These are phyloP conservation scores for Russula griseocarnosa DNA, from an alignment of 768 basidiomycete species.

Conservation along the genomic window DNA sequence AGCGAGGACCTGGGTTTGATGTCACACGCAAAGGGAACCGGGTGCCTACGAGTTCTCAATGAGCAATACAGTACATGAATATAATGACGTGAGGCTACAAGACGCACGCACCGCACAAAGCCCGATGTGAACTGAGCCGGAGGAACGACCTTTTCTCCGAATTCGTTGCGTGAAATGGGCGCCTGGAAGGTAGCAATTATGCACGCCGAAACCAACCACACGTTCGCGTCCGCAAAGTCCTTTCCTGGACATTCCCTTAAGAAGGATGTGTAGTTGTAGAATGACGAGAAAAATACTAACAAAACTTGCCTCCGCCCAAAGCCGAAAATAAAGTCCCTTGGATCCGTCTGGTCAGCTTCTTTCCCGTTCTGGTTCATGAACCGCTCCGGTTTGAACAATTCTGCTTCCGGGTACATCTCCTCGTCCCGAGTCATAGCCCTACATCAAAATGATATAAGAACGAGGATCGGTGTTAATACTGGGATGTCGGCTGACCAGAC, in stretches of 20 bases:
- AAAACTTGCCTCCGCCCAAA: conserved; percentile 27
- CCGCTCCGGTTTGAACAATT: conserved; percentile 25
- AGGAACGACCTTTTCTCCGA: conserved; percentile 22
- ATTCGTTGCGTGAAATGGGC: conserved; percentile 17
- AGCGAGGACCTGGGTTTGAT: conserved; percentile 29
- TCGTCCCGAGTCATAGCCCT: conserved; percentile 30
- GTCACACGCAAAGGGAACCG: conserved; percentile 29
- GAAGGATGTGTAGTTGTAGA: not conserved
- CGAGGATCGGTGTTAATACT: not conserved
- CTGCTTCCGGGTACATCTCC: conserved; percentile 18
- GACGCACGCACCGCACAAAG: conserved; percentile 25
- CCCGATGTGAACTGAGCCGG: conserved; percentile 22
- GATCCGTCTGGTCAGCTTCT: conserved; percentile 15
- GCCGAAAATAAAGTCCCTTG: conserved; percentile 27
- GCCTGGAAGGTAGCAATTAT: conserved; percentile 25
- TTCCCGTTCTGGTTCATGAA: conserved; percentile 20
- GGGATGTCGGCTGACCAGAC: conserved; percentile 23
- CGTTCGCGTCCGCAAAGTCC: conserved; percentile 27
- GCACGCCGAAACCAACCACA: conserved; percentile 26
- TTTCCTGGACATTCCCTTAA: conserved; percentile 27
- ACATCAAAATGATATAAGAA: conserved; percentile 2
- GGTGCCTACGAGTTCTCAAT: conserved; percentile 23
- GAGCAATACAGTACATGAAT: not conserved
- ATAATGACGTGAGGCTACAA: not conserved
- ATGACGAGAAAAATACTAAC: not conserved